A percentile compares a stretch with the other conserved stretches of the same genome.
Evolutionary conservation across 345 rosid genomes (phyloP).

Genomic region (Heritiera littoralis): DNA sequence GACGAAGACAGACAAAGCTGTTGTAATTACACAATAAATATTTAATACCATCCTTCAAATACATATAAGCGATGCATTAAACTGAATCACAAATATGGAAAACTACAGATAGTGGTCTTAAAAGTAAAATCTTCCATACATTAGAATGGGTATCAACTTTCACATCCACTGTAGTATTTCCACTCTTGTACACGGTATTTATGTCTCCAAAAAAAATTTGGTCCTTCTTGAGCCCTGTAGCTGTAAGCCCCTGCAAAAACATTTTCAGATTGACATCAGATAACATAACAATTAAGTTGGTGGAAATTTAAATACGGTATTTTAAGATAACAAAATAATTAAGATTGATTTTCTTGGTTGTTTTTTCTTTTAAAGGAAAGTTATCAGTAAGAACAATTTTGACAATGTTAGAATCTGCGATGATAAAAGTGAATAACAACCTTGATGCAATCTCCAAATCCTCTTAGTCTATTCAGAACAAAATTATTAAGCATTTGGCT

Average conservation of each 20-base stretch:
- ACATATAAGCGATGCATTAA: background rate
- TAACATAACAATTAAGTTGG: slow-evolving; percentile 5
- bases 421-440: background rate
- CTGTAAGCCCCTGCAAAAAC: slow-evolving; percentile 60
- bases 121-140: slow-evolving; percentile 42
- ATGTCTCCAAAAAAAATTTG: slow-evolving; percentile 68
- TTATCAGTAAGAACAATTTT: background rate
- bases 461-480: background rate
- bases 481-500: background rate
- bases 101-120: slow-evolving; percentile 5
- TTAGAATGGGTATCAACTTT: slow-evolving; percentile 65
- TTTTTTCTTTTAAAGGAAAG: background rate
- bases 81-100: background rate
- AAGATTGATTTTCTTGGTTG: background rate
- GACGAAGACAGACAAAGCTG: slow-evolving; percentile 1
- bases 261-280: background rate
- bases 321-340: background rate
- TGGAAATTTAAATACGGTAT: background rate
- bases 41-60: slow-evolving; percentile 22
- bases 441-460: background rate
- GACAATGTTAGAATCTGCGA: background rate
- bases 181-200: slow-evolving; percentile 57
- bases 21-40: slow-evolving; percentile 21
- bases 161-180: slow-evolving; percentile 65
- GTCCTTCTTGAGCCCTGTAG: slow-evolving; percentile 71